Evolutionary conservation across 257 asterid species (phyloP).

Genomic region (Jacaranda copaia): DNA sequence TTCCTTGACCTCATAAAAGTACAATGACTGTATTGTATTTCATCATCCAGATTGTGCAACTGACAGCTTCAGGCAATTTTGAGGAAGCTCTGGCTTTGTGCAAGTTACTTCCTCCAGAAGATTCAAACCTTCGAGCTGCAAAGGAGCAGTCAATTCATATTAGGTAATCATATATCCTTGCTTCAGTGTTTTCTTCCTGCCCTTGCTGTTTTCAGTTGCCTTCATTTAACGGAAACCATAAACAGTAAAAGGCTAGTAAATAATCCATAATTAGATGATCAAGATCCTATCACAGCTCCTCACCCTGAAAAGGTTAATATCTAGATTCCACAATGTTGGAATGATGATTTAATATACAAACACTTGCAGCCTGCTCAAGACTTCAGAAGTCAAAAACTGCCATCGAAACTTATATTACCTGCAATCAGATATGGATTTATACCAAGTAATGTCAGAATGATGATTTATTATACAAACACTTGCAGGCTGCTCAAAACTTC

Average conservation of each 20-base stretch:
- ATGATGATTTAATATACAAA: not conserved
- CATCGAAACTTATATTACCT: not conserved
- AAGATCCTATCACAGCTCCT: not conserved
- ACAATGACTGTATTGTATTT: slow-evolving; percentile 36
- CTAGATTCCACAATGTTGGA: not conserved
- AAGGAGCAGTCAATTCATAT: slow-evolving; percentile 98
- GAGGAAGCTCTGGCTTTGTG: slow-evolving; percentile 98
- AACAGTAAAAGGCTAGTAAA: slow-evolving; percentile 16
- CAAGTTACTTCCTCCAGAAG: slow-evolving; percentile 96
- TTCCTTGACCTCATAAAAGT: not conserved
- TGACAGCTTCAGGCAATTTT: slow-evolving; percentile 96
- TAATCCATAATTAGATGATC: slow-evolving; percentile 11
- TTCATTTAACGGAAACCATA: slow-evolving; percentile 1
- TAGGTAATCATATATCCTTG: slow-evolving; percentile 53
- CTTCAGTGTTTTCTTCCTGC: not conserved
- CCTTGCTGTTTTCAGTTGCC: slow-evolving; percentile 1
- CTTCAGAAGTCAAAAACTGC: slow-evolving; percentile 11
- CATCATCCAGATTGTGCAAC: slow-evolving; percentile 85
- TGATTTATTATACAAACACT: not conserved
- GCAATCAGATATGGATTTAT: not conserved
- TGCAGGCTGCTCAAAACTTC: slow-evolving; percentile 17
- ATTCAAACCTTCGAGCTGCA: slow-evolving; percentile 90
- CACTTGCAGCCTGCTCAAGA: slow-evolving; percentile 9
- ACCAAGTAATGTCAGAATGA: not conserved
- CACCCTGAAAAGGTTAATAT: slow-evolving; percentile 5